Base-by-base conservation (phyloP, 1,284 basidiomycete genomes). In the Acaromyces ingoldii region DNA sequence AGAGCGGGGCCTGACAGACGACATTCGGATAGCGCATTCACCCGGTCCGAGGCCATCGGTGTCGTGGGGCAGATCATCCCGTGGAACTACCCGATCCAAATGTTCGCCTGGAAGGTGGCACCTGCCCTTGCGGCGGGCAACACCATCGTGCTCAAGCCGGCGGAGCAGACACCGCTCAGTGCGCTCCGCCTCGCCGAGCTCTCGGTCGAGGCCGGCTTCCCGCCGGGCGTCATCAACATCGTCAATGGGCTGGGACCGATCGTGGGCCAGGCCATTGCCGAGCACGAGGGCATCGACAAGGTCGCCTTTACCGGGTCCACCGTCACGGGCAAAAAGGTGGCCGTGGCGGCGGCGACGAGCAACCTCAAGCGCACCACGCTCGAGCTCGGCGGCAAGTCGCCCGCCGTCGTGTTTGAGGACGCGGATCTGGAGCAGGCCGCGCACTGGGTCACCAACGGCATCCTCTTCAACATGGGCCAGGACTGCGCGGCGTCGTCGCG, bases 301-400 rank as follows among this genome's bases (percentile, higher is more conserved):
- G 51, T 66, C 36, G 39, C 56, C 15, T 63, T 67, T 51, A 67
- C 65, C 6, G 65, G 64, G 1, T 40, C 31, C 10, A 46, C 51
- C 5, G 38, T 36, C 0, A 55, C 55, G 1, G 61, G 64, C 21
- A 21, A 50, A 7, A 37, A 48, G 24, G 29, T 45, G 10, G 33
- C 33, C 13, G 43, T 39, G 29, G 38, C 47, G 9, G 52, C 52
- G 5, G 52, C 47, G n/a, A 26, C 31, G 4, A 40, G 45, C 4
- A 54, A 54, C 33, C 28, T 51, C 39, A 51, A 51, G 15, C 37
- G 39, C 30, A 42, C 42, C 6, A 51, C 49, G 4, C 37, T 51
- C 4, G 49, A 96, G 78, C 82, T 96, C 42, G 91, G 91, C 31
- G 91, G 91, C 29, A 96, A 95, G 81, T 86, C 85, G 55, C 88